A percentile compares a stretch with the other conserved stretches of the same genome.
These are phyloP conservation scores for Hypoxylon sp. DNA, from an alignment of 2,329 filamentous ascomycete species.

Conservation along the genomic window DNA sequence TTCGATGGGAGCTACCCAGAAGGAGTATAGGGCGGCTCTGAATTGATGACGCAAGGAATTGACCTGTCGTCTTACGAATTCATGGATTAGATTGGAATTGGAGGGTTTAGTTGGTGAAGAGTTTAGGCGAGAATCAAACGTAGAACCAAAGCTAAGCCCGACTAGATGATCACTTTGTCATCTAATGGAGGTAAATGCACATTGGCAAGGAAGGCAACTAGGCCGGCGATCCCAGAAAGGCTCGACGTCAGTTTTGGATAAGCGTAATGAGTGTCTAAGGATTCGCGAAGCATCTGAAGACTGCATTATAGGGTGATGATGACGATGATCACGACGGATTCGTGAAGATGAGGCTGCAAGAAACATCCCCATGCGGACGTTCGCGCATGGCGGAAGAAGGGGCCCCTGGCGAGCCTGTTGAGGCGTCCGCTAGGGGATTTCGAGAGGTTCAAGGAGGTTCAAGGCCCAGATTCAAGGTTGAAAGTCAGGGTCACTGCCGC, in stretches of 20 bases:
- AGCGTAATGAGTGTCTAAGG: conserved; percentile 6
- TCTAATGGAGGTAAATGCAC: conserved; percentile 36
- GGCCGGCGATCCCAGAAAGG: conserved; percentile 30
- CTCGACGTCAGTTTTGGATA: conserved; percentile 22
- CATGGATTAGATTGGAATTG: conserved; percentile 35
- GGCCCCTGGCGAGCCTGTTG: conserved; percentile 24
- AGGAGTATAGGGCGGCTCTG: conserved; percentile 42
- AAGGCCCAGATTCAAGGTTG: conserved; percentile 28
- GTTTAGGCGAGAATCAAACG: conserved; percentile 44
- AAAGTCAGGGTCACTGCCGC: conserved; percentile 41
- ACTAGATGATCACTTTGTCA: conserved; percentile 35
- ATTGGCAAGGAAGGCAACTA: conserved; percentile 26
- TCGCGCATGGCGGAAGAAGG: conserved; percentile 40
- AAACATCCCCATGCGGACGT: conserved; percentile 41
- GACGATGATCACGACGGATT: conserved; percentile 40
- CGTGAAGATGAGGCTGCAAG: conserved; percentile 45
- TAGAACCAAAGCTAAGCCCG: conserved; percentile 27
- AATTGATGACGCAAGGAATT: conserved; percentile 43
- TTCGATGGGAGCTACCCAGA: conserved; percentile 23
- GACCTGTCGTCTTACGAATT: conserved; percentile 39
- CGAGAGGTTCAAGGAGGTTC: not conserved
- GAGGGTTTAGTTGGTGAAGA: conserved; percentile 35
- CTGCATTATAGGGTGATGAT: conserved; percentile 35
- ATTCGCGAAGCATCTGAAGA: conserved; percentile 31
- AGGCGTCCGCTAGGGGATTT: conserved; percentile 22